Conservation (phyloP, 1,284 basidiomycete species). For the Trichosporon ovoides region DNA sequence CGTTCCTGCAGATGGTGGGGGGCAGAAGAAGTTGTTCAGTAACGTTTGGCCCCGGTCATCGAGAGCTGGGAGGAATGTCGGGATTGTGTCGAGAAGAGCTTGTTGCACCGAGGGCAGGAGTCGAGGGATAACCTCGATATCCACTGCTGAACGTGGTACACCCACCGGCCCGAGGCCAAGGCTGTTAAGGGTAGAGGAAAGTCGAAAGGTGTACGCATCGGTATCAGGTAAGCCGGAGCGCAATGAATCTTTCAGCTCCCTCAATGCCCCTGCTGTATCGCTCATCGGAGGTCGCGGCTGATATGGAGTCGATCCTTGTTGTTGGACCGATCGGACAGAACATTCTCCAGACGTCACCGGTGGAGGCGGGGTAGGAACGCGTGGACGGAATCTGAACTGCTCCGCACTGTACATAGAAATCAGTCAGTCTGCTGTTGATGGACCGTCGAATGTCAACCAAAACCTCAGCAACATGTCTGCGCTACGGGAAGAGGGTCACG, state of each 20-base stretch:
- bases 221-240: conserved; percentile 25
- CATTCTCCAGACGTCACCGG: conserved; percentile 1
- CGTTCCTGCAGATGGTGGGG: not conserved
- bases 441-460: not conserved
- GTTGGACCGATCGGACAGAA: not conserved
- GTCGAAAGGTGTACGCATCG: conserved; percentile 23
- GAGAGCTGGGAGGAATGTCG: conserved; percentile 63
- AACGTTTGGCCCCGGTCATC: conserved; percentile 47
- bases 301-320: not conserved
- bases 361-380: not conserved
- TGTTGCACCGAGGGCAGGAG: conserved; percentile 34
- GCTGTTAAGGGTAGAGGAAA: conserved; percentile 3
- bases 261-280: not conserved
- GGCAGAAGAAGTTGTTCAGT: conserved; percentile 32
- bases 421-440: not conserved
- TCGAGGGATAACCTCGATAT: conserved; percentile 14
- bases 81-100: conserved; percentile 45
- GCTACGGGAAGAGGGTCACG: conserved; percentile 32
- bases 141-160: not conserved
- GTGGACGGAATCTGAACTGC: not conserved
- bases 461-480: conserved; percentile 24
- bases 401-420: too few relatives aligned
- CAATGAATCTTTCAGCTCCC: conserved; percentile 28
- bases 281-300: conserved; percentile 6
- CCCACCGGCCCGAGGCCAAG: conserved; percentile 9